Base-by-base conservation (phyloP, 2,329 filamentous ascomycete species). In the Arthrinium phaeospermum region DNA sequence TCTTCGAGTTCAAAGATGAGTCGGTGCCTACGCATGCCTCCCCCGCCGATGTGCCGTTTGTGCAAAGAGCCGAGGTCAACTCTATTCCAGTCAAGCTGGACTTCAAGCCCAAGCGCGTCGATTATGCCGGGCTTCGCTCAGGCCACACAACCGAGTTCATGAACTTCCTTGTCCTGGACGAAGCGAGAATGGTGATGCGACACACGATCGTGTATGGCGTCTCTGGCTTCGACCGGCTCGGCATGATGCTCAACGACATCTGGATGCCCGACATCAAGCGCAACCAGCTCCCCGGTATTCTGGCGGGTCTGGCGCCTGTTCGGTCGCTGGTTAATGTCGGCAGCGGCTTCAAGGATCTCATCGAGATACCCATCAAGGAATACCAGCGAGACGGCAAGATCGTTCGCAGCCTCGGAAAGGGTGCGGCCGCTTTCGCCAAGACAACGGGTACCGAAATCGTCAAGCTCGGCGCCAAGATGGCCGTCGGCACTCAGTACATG, bases 81-180 rank as follows among this genome's bases (percentile, higher is more conserved):
- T 90, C 93, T 4, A 90, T 99, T 34, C 91, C 91, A 2, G 88
- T 99, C 71, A 95, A 93, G 78, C 90, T 91, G 4, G 96, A 99
- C 82, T 99, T 99, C 84, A 99, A 99, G 81, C 96, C 96, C 12
- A 98, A 99, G 82, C 91, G 94, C n/a, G 94, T 99, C 24, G 96
- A 99, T 81, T 99, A 99, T 77, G 94, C 92, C 0, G 95, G 95
- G 4, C 88, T 99, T 4, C 91, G 95, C 37, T 98, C 96, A 1
- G 96, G 96, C 1, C 94, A 94, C 76, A 98, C 96, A 0, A 97
- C 94, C 0, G 96, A 99, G 81, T 97, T 99, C 79, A 98, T 98
- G 95, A 99, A 99, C 81, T 98, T 99, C 80, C 89, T 99, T 75
- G 93, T 96, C 19, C 89, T 99, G 0, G 96, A 99, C 76, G 92